Evolutionary conservation across 768 basidiomycete species (phyloP).

Genomic region (Vararia minispora): DNA sequence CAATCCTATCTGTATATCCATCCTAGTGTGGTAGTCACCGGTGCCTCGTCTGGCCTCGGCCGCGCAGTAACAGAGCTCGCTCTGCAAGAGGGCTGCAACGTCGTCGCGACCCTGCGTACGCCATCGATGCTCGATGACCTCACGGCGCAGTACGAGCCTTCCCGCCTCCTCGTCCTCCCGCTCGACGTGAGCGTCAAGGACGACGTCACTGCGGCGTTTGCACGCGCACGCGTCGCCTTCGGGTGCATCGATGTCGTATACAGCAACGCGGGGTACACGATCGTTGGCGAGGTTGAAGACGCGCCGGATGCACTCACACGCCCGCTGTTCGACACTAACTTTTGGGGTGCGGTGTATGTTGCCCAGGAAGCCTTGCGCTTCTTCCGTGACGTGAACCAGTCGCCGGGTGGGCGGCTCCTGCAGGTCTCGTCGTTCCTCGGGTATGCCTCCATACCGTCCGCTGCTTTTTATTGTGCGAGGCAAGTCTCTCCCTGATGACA

Average conservation of each 20-base stretch:
- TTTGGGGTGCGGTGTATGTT: slow-evolving; percentile 21
- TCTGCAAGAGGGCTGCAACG: slow-evolving; percentile 14
- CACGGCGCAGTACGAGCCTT: slow-evolving; percentile 4
- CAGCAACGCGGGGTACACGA: slow-evolving; percentile 23
- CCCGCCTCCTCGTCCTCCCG: slow-evolving; percentile 19
- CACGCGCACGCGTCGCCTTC: slow-evolving; percentile 16
- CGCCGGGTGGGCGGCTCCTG: slow-evolving; percentile 6
- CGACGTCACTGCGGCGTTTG: slow-evolving; percentile 14
- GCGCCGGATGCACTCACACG: slow-evolving; percentile 19
- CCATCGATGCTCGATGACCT: slow-evolving; percentile 12
- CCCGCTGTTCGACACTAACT: slow-evolving; percentile 22
- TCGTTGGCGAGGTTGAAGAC: slow-evolving; percentile 18
- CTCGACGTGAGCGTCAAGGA: slow-evolving; percentile 20
- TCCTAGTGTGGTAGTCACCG: slow-evolving; percentile 19
- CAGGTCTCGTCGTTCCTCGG: slow-evolving; percentile 7
- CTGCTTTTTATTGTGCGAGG: slow-evolving; percentile 3
- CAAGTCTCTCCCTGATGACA: no score
- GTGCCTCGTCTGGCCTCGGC: slow-evolving; percentile 17
- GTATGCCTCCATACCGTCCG: slow-evolving; percentile 5
- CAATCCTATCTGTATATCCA: no score
- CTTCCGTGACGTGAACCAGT: slow-evolving; percentile 21
- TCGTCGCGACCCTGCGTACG: slow-evolving; percentile 12
- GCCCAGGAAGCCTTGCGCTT: slow-evolving; percentile 20
- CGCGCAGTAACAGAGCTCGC: slow-evolving; percentile 10
- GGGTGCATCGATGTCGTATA: slow-evolving; percentile 23